These are phyloP conservation scores for Corylus heterophylla DNA, from an alignment of 306 rosid species.

Conservation along the genomic window DNA sequence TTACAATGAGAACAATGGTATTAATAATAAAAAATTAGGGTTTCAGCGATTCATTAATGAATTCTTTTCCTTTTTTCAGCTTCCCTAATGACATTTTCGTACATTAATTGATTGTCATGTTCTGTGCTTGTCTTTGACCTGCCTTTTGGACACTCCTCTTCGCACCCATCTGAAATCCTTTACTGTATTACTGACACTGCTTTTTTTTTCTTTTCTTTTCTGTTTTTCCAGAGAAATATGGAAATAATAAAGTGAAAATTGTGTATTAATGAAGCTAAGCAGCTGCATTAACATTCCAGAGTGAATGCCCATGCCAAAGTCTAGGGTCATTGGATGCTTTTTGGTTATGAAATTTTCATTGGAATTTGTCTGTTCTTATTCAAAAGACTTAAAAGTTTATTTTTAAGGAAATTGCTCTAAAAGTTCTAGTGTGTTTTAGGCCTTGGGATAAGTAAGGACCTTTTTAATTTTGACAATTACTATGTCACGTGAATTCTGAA, in stretches of 20 bases:
- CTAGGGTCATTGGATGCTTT: neutral
- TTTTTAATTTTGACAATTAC: too few species aligned
- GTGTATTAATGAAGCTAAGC: neutral
- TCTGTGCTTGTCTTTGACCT: slow-evolving; percentile 27
- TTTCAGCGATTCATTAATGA: too few species aligned
- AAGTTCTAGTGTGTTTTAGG: too few species aligned
- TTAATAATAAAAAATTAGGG: too few species aligned
- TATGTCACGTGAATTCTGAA: too few species aligned
- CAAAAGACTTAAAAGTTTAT: too few species aligned
- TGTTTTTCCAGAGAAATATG: neutral
- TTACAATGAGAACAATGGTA: too few species aligned
- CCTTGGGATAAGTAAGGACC: too few species aligned
- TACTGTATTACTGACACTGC: neutral
- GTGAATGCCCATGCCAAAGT: neutral
- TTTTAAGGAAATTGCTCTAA: too few species aligned
- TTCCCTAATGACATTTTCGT: slow-evolving; percentile 17
- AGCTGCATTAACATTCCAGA: neutral
- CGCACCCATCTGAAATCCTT: neutral
- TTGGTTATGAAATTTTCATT: too few species aligned
- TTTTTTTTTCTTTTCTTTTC: neutral
- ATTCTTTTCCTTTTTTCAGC: too few species aligned
- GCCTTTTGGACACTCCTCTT: neutral
- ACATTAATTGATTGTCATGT: slow-evolving; percentile 3
- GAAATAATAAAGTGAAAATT: neutral
- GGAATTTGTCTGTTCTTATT: too few species aligned